Percentiles rank a stretch among this genome's conserved stretches.
Evolutionary conservation across 805 yeast species (phyloP).

Genomic region (Yamadazyma paraphyllophila): DNA sequence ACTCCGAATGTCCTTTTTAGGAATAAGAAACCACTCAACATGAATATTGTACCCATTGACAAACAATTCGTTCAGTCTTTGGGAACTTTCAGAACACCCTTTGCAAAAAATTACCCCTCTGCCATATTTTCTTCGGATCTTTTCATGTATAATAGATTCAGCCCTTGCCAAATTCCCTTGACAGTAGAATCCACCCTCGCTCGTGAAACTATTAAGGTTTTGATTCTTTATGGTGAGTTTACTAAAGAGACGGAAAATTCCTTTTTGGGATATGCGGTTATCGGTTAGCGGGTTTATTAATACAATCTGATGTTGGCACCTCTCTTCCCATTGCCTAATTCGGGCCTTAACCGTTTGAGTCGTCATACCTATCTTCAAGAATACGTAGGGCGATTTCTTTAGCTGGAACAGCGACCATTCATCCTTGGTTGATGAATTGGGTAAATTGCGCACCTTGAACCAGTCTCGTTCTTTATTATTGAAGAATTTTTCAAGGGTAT

Average conservation of each 20-base stretch:
- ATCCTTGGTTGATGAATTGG: slow-evolving; percentile 17
- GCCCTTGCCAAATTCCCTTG: slow-evolving; percentile 27
- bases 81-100: slow-evolving; percentile 31
- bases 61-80: slow-evolving; percentile 1
- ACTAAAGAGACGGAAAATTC: slow-evolving; percentile 5
- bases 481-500: slow-evolving; percentile 44
- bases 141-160: slow-evolving; percentile 43
- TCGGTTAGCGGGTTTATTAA: slow-evolving; percentile 33
- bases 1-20: slow-evolving; percentile 34
- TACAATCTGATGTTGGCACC: slow-evolving; percentile 48
- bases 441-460: slow-evolving; percentile 35
- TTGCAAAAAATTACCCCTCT: slow-evolving; percentile 48
- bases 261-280: slow-evolving; percentile 1
- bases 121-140: slow-evolving; percentile 41
- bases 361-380: slow-evolving; percentile 56
- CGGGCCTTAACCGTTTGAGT: slow-evolving; percentile 42
- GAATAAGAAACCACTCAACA: slow-evolving; percentile 58
- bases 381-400: slow-evolving; percentile 32
- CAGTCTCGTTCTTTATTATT: slow-evolving; percentile 19
- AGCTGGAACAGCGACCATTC: slow-evolving; percentile 37
- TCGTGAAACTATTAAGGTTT: slow-evolving; percentile 19
- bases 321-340: slow-evolving; percentile 50
- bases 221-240: background rate
- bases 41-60: slow-evolving; percentile 35
- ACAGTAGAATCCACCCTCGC: slow-evolving; percentile 42